Evolutionary conservation across 2,329 filamentous ascomycete species (phyloP), one percentile per base, ranked within the genome.

Genomic region (Penicillium sp.): DNA sequence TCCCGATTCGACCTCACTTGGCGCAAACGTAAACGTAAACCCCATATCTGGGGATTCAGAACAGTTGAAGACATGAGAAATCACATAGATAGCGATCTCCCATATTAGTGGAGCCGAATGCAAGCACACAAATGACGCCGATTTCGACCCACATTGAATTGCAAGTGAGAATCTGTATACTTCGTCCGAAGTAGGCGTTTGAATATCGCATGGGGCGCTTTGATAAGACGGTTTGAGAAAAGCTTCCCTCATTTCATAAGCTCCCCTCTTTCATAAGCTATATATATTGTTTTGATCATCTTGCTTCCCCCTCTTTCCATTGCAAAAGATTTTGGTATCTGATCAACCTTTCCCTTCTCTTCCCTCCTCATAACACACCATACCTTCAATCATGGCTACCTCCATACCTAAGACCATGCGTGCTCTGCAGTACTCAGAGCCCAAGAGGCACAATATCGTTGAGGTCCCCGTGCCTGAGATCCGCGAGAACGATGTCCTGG

Each of bases 401-500:
- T 19, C 49, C 5, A 58, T 63, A 5, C 59, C 61, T 36, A 55
- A 59, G 56, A 63, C 59, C 39, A 63, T 63, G 61, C 47, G 33
- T n/a, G 61, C 61, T 38, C 50, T 63, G 27, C 55, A 57, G 51
- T 63, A 63, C 44, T 55, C 61, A 38, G 44, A 61, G 53, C 59
- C 61, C n/a, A 53, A 53, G 23, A 35, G 59, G 12, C 52, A 59
- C 23, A 48, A 43, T 21, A 42, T 63, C 13, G 56, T 61, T 3
- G 61, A 63, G 48, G 38, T 63, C 6, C 61, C 61, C 36, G 55
- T 63, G 45, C 61, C 59, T 6, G 45, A 59, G 48, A 19, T 63
- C 33, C 55, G 61, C n/a, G 61, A 61, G 42, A 61, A 63, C 15
- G 61, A 63, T 48, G 38, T 63, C 12, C n/a, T 63, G 56, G 60